Base-by-base conservation (phyloP, 2,329 filamentous ascomycete species). In the Fonsecaea multimorphosa region DNA sequence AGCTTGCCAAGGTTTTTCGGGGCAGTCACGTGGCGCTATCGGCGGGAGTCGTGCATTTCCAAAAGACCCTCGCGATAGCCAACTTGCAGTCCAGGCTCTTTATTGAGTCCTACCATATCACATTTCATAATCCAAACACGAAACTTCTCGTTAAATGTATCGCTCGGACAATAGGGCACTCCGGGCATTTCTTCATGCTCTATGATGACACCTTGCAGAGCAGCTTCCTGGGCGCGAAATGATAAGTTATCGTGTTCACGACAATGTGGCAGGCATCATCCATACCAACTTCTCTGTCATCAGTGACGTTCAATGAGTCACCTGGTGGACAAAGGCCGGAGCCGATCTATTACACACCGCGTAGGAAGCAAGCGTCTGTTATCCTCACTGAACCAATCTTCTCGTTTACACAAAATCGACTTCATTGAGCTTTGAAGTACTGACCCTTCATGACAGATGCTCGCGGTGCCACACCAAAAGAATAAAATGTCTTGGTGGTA, bases 391-490 rank as follows among this genome's bases (percentile, higher is more conserved):
- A 19, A 19, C 7, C 31, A 22, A 24, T 7, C 9, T 31, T 36
- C 19, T 40, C 29, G 29, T 11, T 38, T 11, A 12, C 44, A 12
- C 19, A 49, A 49, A 24, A 24, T 49, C 44, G 19, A 24, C 9
- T 5, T 4, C 2, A 12, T 2, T 49, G 44, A 24, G 22, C 8
- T 14, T 14, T 49, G 44, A 49, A 49, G 22, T 16, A 16, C 44
- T 49, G 11, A 49, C 44, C 3, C 8, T 8, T 49, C 19, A 49
- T 16, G 19, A 27, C 55, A 65, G 63, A 16, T 66, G 64, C 49
- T 59, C 64, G 14, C 54, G 64, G 22, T 66, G 64, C n/a, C 64
- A 66, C 32, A 56, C 64, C n/a, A 66, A 66, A 56, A 62, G 64
- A 40, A 66, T 66, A 5, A 66, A 66, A 44, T 66, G 64, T 22